phyloP scores from a whole-genome alignment of 2,329 filamentous ascomycete genomes.

The Exophiala sp. region DNA sequence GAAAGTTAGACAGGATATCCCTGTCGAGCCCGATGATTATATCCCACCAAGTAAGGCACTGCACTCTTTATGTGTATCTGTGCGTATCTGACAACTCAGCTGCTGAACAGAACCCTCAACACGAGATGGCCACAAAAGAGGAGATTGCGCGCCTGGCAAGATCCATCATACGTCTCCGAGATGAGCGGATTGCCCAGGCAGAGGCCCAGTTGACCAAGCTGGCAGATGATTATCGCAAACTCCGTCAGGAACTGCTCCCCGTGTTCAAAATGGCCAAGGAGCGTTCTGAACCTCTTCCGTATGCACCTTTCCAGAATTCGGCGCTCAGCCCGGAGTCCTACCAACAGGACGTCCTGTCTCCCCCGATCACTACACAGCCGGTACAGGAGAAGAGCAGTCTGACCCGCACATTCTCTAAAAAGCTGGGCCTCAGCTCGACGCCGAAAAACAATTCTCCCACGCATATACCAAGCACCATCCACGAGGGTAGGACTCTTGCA shows the following conservation, averaged over 20 bases:
- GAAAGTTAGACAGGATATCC: constrained; percentile 88
- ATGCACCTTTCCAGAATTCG: constrained; percentile 35
- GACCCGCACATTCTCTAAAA: constrained; percentile 69
- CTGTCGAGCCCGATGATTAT: constrained; percentile 88
- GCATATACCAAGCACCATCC: constrained; percentile 58
- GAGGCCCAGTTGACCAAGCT: constrained; percentile 79
- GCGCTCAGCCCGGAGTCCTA: constrained; percentile 32
- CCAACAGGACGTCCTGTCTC: constrained; percentile 30
- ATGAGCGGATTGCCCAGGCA: constrained; percentile 78
- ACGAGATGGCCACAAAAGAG: constrained; percentile 81
- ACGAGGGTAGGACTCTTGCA: constrained; percentile 57
- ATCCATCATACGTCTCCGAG: constrained; percentile 79
- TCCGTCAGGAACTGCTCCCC: constrained; percentile 87
- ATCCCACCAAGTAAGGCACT: constrained; percentile 74
- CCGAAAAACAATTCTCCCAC: constrained; percentile 72
- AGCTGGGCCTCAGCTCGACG: constrained; percentile 60
- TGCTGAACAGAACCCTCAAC: constrained; percentile 79
- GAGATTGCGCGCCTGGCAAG: constrained; percentile 88
- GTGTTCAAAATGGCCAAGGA: constrained; percentile 88
- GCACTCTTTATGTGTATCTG: too few species aligned
- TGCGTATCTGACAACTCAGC: constrained; percentile 48
- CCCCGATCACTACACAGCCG: constrained; percentile 24
- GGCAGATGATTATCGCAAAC: constrained; percentile 77
- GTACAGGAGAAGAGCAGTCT: constrained; percentile 48
- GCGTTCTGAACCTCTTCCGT: constrained; percentile 77